Base-by-base conservation (phyloP, 164 flowering plant genomes). In the Dillenia suffruticosa region DNA sequence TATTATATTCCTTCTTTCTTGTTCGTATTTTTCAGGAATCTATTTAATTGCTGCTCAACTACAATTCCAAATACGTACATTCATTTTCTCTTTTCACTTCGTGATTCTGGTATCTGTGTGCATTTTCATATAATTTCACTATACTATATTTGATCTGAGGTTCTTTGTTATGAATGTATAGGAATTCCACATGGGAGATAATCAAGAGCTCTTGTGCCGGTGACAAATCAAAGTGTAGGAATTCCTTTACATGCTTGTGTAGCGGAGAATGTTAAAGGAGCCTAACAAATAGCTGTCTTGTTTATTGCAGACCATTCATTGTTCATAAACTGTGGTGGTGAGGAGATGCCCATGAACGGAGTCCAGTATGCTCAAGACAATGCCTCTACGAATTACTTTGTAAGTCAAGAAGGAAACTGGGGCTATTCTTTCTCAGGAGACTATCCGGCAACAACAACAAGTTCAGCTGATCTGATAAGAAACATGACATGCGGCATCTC, bases 351-450 rank as follows among this genome's bases (percentile, higher is more conserved):
- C n/a, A n/a, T 67, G 49, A 56, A 48, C 12, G 60, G 61, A 10
- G 44, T 17, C 6, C 46, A 9, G 14, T 70, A 64, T 46, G 65
- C 43, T 22, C 61, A 8, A 10, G 69, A 70, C 14, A 12, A 44
- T 17, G 15, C 13, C 9, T n/a, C 52, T 10, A 50, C 65, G 4
- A 16, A 52, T 32, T 59, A 44, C 49, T 24, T 7, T 16, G 15
- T 11, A 8, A 53, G 65, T 17, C 16, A 63, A 12, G n/a, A 26
- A 10, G 61, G 14, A 10, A 46, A 51, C 2, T 70, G 73, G 73
- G 73, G 61, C 22, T 53, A 63, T 50, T 64, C 69, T 61, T 55
- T 63, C 44, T 59, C 69, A 14, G 73, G 73, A 43, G 54, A 59
- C 32, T 59, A 44, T 46, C 3, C 49, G 15, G 7, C 9, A 1